These are phyloP conservation scores for Alternaria solani DNA, from an alignment of 2,329 filamentous ascomycete genomes.

Conservation along the genomic window DNA sequence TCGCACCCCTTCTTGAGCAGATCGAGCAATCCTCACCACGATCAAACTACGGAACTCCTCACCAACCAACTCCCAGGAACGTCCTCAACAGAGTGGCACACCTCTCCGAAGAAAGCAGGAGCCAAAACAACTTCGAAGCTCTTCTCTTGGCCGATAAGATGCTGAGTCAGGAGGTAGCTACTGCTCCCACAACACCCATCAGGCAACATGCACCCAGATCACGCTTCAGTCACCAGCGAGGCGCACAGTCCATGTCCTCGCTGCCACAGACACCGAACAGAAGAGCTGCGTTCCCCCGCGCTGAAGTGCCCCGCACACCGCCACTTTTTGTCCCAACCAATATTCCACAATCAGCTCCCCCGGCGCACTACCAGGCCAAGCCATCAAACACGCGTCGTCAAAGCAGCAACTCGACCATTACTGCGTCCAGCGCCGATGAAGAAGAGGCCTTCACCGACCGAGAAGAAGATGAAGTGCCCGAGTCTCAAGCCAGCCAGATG, in stretches of 20 bases:
- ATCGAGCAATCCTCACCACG: slow-evolving; percentile 74
- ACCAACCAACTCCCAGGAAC: slow-evolving; percentile 56
- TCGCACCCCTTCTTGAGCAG: slow-evolving; percentile 63
- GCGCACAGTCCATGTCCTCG: slow-evolving; percentile 83
- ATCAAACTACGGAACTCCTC: slow-evolving; percentile 61
- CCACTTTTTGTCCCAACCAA: slow-evolving; percentile 42
- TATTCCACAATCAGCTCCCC: slow-evolving; percentile 53
- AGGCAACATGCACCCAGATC: slow-evolving; percentile 58
- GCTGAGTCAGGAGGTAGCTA: slow-evolving; percentile 77
- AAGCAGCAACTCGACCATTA: slow-evolving; percentile 71
- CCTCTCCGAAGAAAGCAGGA: slow-evolving; percentile 55
- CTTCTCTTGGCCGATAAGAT: slow-evolving; percentile 78
- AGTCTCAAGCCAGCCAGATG: slow-evolving; percentile 79
- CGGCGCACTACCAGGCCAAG: slow-evolving; percentile 46
- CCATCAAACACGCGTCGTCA: slow-evolving; percentile 59
- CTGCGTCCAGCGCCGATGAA: slow-evolving; percentile 51
- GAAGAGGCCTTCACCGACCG: slow-evolving; percentile 66
- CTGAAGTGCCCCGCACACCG: slow-evolving; percentile 62
- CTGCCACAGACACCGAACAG: slow-evolving; percentile 78
- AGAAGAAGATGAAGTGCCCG: slow-evolving; percentile 70
- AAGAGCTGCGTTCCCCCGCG: slow-evolving; percentile 64
- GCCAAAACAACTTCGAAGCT: slow-evolving; percentile 75
- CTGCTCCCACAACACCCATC: slow-evolving; percentile 75
- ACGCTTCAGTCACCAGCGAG: slow-evolving; percentile 72
- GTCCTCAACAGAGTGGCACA: slow-evolving; percentile 45